phyloP scores from a whole-genome alignment of 2,329 filamentous ascomycete species.

The Pseudocercospora musae region DNA sequence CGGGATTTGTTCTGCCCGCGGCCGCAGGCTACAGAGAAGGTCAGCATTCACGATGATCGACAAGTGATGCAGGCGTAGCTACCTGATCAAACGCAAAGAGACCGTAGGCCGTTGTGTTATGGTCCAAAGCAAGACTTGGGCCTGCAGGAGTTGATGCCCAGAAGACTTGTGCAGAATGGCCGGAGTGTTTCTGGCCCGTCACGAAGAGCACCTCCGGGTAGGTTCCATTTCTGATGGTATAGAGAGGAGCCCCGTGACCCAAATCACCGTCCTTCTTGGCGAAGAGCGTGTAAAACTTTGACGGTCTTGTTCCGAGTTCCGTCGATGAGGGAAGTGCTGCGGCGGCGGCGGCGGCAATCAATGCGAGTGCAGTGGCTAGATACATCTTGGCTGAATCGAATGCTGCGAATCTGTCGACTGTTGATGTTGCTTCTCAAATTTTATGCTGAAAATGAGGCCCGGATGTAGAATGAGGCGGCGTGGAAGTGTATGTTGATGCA shows the following conservation, averaged over 20 bases:
- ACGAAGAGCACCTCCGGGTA: background rate
- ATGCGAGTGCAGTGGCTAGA: background rate
- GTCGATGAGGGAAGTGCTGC: background rate
- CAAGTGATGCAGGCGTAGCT: background rate
- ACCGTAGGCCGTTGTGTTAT: background rate
- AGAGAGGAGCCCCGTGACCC: background rate
- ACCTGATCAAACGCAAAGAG: background rate
- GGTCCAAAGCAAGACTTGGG: background rate
- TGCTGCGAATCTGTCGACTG: background rate
- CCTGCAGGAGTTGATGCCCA: background rate
- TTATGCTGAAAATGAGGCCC: background rate
- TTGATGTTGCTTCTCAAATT: background rate
- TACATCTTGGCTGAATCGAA: background rate
- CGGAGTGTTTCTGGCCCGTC: background rate
- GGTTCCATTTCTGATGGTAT: background rate
- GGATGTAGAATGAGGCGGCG: background rate
- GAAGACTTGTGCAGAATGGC: background rate
- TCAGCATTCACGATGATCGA: background rate
- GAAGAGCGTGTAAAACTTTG: background rate
- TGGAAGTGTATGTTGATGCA: background rate
- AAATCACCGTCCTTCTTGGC: background rate
- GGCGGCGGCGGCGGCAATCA: background rate
- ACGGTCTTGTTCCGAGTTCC: background rate
- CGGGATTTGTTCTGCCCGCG: background rate
- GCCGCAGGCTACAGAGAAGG: background rate